A percentile compares a stretch with the other conserved stretches of the same genome.
Evolutionary conservation across 2,329 filamentous ascomycete genomes (phyloP).

Genomic region (Xylaria sp.): DNA sequence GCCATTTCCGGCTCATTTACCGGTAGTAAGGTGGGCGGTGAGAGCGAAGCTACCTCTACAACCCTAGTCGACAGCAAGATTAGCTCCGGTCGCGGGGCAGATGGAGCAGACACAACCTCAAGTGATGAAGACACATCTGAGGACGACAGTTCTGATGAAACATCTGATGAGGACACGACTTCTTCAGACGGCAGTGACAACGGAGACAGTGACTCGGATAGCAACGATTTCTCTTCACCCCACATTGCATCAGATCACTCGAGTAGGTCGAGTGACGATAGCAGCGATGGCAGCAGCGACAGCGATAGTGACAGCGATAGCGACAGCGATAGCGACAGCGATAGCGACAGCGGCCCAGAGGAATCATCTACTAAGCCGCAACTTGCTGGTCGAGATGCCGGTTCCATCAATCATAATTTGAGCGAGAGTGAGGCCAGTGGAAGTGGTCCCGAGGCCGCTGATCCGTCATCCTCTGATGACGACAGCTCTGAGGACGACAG

Average conservation of each 20-base stretch:
- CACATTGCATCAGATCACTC: conserved; percentile 2
- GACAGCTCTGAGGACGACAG: conserved; percentile 23
- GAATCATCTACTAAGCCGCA: conserved; percentile 15
- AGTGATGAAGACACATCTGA: too few species aligned
- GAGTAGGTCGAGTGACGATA: conserved; percentile 11
- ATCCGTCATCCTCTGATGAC: conserved; percentile 24
- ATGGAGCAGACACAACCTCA: conserved; percentile 27
- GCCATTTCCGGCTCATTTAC: conserved; percentile 37
- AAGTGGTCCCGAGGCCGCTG: conserved; percentile 20
- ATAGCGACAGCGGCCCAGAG: conserved; percentile 34
- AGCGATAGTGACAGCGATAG: conserved; percentile 33
- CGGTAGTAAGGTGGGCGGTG: conserved; percentile 29
- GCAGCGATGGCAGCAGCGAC: conserved; percentile 29
- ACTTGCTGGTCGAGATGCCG: too few species aligned
- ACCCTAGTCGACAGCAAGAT: conserved; percentile 22
- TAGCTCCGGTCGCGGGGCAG: conserved; percentile 19
- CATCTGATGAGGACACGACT: conserved; percentile 13
- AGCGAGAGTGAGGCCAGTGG: conserved; percentile 4
- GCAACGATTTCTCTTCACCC: background rate
- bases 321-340: conserved; percentile 9
- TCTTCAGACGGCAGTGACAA: conserved; percentile 18
- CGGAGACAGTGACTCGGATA: conserved; percentile 10
- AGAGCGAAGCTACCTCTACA: conserved; percentile 31
- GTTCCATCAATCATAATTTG: background rate
- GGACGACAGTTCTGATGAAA: conserved; percentile 29